Percentiles rank a stretch among this genome's conserved stretches.
These are phyloP conservation scores for Torrubiellomyces zombiae DNA, from an alignment of 2,329 filamentous ascomycete species.

Conservation along the genomic window DNA sequence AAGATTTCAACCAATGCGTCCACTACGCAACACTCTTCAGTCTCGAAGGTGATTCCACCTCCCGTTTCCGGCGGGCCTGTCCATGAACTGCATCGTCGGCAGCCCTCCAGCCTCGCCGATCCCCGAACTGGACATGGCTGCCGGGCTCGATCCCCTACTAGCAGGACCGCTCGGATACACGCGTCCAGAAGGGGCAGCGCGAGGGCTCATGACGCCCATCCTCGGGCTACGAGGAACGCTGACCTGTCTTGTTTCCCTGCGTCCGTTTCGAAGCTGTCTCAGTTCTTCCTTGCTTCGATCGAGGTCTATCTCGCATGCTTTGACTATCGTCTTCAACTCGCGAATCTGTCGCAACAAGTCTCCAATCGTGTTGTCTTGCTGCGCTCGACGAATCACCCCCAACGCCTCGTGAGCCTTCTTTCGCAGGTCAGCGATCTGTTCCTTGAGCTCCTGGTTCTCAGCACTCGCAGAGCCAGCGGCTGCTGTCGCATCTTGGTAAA, in stretches of 20 bases:
- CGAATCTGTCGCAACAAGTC: constrained; percentile 20
- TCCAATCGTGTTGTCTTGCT: constrained; percentile 19
- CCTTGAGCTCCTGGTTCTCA: constrained; percentile 29
- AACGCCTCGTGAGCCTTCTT: constrained; percentile 28
- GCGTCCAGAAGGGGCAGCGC: too few relatives aligned
- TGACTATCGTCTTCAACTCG: constrained; percentile 23
- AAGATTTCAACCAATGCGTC: neutral
- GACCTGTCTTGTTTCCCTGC: constrained; percentile 37
- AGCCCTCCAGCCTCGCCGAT: constrained; percentile 8
- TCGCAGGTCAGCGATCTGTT: constrained; percentile 21
- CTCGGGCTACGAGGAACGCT: constrained; percentile 43
- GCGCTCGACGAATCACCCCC: constrained; percentile 27
- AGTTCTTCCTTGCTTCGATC: constrained; percentile 31
- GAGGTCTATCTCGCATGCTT: constrained; percentile 36
- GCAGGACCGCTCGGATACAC: constrained; percentile 20
- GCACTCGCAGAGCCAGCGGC: constrained; percentile 24
- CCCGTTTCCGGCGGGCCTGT: constrained; percentile 19
- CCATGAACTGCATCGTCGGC: constrained; percentile 22
- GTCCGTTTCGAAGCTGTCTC: constrained; percentile 26
- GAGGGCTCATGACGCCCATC: constrained; percentile 34
- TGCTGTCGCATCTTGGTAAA: constrained; percentile 42
- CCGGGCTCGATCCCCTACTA: constrained; percentile 35
- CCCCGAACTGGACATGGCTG: constrained; percentile 16
- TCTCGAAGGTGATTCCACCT: constrained; percentile 30
- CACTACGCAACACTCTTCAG: constrained; percentile 5